These are phyloP conservation scores for Atalantia buxifolia DNA, from an alignment of 345 rosid species.

Conservation along the genomic window DNA sequence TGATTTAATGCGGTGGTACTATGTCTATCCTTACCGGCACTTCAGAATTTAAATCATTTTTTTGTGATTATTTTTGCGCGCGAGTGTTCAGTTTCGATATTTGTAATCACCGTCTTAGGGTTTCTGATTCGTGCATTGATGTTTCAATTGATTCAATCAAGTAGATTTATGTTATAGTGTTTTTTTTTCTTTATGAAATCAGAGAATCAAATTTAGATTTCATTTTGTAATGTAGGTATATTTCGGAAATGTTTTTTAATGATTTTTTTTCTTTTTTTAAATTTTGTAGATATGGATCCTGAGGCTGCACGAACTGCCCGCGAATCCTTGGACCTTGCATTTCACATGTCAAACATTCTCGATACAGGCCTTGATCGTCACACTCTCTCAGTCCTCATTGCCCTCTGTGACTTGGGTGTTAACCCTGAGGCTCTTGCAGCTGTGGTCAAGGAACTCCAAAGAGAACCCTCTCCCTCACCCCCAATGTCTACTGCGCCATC, in stretches of 20 bases:
- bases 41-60: not conserved
- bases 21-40: not conserved
- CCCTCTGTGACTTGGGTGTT: slow-evolving; percentile 46
- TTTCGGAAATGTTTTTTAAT: not conserved
- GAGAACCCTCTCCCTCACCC: slow-evolving; percentile 23
- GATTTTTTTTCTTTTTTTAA: not conserved
- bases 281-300: slow-evolving; percentile 29
- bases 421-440: slow-evolving; percentile 52
- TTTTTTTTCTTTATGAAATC: not conserved
- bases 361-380: slow-evolving; percentile 52
- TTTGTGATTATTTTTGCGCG: not conserved
- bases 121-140: not conserved
- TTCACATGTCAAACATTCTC: slow-evolving; percentile 51
- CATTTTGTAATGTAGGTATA: not conserved
- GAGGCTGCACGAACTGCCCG: slow-evolving; percentile 44
- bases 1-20: not conserved
- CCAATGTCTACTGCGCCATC: not conserved
- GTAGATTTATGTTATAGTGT: not conserved
- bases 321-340: slow-evolving; percentile 49
- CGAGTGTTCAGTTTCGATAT: not conserved
- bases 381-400: slow-evolving; percentile 47
- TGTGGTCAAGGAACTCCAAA: slow-evolving; percentile 41
- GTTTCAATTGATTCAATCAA: not conserved
- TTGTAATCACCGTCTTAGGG: not conserved
- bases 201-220: not conserved